These are phyloP conservation scores for Solanum hybrid DNA, from an alignment of 305 asterid genomes.

Conservation along the genomic window DNA sequence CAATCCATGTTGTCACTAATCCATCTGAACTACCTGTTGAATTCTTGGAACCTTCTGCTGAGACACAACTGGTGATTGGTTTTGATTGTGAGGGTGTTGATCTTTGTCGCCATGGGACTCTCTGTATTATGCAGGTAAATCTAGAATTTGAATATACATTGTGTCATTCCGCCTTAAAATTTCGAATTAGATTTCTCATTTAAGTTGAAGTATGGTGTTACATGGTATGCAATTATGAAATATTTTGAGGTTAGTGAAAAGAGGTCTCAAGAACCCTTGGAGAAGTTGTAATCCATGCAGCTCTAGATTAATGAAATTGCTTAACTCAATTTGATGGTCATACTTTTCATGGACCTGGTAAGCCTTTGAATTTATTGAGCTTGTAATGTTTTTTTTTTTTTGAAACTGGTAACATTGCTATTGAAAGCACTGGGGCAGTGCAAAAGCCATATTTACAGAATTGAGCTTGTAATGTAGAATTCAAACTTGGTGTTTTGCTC, in stretches of 20 bases:
- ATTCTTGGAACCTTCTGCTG: slow-evolving; percentile 78
- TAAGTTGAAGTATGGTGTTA: neutral
- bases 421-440: neutral
- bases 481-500: neutral
- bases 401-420: neutral
- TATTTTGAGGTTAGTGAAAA: neutral
- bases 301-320: neutral
- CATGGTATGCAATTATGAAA: neutral
- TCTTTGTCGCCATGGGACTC: slow-evolving; percentile 87
- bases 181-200: neutral
- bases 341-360: neutral
- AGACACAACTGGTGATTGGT: slow-evolving; percentile 64
- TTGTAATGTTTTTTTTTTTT: neutral
- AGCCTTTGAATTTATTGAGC: neutral
- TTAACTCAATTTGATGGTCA: neutral
- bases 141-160: neutral
- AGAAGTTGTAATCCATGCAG: neutral
- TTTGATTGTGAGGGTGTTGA: slow-evolving; percentile 98
- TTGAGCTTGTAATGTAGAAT: neutral
- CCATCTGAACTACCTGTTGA: slow-evolving; percentile 84
- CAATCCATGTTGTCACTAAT: slow-evolving; percentile 67
- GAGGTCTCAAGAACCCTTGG: neutral
- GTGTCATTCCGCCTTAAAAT: neutral
- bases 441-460: neutral
- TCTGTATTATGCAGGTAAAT: slow-evolving; percentile 89